Percentiles rank a stretch among this genome's conserved stretches.
These are phyloP conservation scores for Podosphaera fusca DNA, from an alignment of 2,329 filamentous ascomycete genomes.

Conservation along the genomic window DNA sequence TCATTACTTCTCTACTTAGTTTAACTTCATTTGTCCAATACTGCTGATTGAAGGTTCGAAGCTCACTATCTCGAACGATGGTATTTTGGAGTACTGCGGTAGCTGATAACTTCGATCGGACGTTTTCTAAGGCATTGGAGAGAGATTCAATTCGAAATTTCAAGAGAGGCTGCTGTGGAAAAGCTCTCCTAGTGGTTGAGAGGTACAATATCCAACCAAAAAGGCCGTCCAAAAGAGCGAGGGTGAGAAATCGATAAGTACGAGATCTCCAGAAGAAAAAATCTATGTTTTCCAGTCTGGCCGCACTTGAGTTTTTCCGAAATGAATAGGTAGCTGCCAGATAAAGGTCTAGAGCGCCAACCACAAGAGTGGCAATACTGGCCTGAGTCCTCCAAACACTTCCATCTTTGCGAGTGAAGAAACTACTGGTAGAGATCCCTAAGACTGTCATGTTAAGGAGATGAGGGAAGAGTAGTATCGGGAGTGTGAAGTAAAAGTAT, in stretches of 20 bases:
- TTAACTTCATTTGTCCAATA: slow-evolving; percentile 68
- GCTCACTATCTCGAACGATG: slow-evolving; percentile 44
- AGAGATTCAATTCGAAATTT: slow-evolving; percentile 42
- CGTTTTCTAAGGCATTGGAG: slow-evolving; percentile 30
- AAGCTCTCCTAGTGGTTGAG: slow-evolving; percentile 57
- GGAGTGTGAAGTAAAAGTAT: slow-evolving; percentile 64
- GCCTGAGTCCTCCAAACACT: slow-evolving; percentile 46
- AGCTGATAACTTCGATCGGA: slow-evolving; percentile 45
- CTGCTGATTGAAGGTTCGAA: slow-evolving; percentile 39
- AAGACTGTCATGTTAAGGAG: slow-evolving; percentile 51
- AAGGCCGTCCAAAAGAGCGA: slow-evolving; percentile 39
- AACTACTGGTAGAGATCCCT: slow-evolving; percentile 47
- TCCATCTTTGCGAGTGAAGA: slow-evolving; percentile 39
- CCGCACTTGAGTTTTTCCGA: slow-evolving; percentile 36
- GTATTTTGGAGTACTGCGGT: slow-evolving; percentile 62
- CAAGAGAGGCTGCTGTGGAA: slow-evolving; percentile 35
- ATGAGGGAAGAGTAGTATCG: slow-evolving; percentile 53
- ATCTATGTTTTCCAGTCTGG: slow-evolving; percentile 39
- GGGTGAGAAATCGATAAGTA: slow-evolving; percentile 34
- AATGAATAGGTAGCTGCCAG: slow-evolving; percentile 40
- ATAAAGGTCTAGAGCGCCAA: slow-evolving; percentile 44
- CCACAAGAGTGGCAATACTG: slow-evolving; percentile 33
- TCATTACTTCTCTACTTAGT: slow-evolving; percentile 51
- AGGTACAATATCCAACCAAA: slow-evolving; percentile 50
- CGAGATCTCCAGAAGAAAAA: slow-evolving; percentile 50